Conservation (phyloP, 352 stramenopile genomes). For the Globisporangium iwayamae region DNA sequence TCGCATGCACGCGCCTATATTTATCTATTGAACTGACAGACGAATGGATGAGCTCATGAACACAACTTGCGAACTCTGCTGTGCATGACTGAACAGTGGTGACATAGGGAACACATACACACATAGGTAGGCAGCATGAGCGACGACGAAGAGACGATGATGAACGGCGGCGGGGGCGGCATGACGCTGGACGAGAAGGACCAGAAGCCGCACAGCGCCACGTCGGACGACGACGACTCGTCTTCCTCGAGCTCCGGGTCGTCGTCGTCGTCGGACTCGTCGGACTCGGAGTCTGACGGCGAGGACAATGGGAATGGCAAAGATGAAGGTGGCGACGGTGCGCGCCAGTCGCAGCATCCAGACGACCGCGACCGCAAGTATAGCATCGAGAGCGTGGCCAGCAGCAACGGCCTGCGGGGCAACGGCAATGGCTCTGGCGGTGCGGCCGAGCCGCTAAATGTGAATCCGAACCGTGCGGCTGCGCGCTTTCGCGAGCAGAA, state of each 20-base stretch:
- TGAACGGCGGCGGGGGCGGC: constrained; percentile 12
- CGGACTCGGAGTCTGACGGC: constrained; percentile 74
- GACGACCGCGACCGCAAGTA: constrained; percentile 26
- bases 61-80: neutral
- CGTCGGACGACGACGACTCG: constrained; percentile 71
- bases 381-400: constrained; percentile 31
- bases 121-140: constrained; percentile 22
- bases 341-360: constrained; percentile 12
- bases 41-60: neutral
- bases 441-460: constrained; percentile 43
- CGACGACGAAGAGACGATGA: constrained; percentile 26
- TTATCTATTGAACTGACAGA: neutral
- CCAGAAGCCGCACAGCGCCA: constrained; percentile 40
- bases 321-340: neutral
- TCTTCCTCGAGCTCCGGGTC: constrained; percentile 69
- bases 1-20: neutral
- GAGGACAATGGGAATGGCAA: constrained; percentile 28
- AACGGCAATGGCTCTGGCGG: neutral
- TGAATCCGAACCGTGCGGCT: constrained; percentile 67
- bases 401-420: constrained; percentile 18
- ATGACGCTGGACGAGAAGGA: constrained; percentile 25
- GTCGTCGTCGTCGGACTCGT: constrained; percentile 73
- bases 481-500: constrained; percentile 64
- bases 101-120: neutral
- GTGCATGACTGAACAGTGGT: neutral